Evolutionary conservation across 306 rosid species (phyloP), one percentile per base, ranked within the genome.

Genomic region (Pterocarpus santalinus): DNA sequence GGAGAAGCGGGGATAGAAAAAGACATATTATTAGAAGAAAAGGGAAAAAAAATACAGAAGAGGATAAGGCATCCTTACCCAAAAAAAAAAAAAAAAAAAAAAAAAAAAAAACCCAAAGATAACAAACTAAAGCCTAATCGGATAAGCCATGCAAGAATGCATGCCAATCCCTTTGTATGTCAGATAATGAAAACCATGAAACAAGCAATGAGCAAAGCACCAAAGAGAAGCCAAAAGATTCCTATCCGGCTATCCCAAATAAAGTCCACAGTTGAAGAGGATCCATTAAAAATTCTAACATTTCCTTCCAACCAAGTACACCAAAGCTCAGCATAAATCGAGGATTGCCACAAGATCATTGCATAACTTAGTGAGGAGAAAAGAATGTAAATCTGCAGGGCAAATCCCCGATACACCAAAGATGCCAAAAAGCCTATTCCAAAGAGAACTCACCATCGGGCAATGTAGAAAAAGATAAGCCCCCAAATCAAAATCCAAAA

Each of bases 211-310:
- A 55, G 32, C 11, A 16, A 8, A 7, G 9, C 61, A 55, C 2
- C 61, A 55, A 55, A 55, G 61, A 55, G 61, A 55, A n/a, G 32
- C 30, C 28, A n/a, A n/a, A 53, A 55, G 61, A 55, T 30, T n/a
- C 4, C 61, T 22, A 22, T 22, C 28, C 28, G 28, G 28, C 61
- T 55, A 55, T 55, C 32, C 61, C 22, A 55, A 15, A 7, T 16
- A 5, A n/a, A 5, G 30, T n/a, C 58, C 7, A 52, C 8, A 47
- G 12, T n/a, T 55, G 61, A 55, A 55, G 16, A 55, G 9, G 32
- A 55, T 6, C 8, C 61, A 16, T 55, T 5, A 55, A 1, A 16
- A 55, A 5, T 55, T n/a, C 7, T 7, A 55, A 17, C 61, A 55
- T 52, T 52, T 7, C 58, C 2, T 55, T 55, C 5, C 30, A 55